A percentile compares a stretch with the other conserved stretches of the same genome.
Evolutionary conservation across 495 filamentous ascomycete species (phyloP).

Genomic region (Annulohypoxylon stygium): DNA sequence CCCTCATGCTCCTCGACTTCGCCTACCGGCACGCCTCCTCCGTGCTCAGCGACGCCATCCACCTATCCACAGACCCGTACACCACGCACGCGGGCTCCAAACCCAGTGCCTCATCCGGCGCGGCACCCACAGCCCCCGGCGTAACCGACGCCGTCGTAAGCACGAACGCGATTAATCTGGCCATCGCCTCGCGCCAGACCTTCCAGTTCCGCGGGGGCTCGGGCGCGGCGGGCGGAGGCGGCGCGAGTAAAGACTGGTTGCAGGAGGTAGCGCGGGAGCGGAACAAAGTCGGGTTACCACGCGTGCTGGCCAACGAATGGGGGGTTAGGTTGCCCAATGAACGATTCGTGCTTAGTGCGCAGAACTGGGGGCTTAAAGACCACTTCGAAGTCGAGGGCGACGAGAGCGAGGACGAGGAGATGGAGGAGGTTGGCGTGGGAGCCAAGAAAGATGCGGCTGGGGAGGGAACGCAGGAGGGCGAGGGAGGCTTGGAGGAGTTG

Average conservation of each 20-base stretch:
- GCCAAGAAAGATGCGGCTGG: slow-evolving; percentile 55
- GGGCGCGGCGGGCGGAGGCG: slow-evolving; percentile 54
- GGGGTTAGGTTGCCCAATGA: slow-evolving; percentile 90
- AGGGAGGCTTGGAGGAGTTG: slow-evolving; percentile 68
- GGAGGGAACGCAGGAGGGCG: slow-evolving; percentile 60
- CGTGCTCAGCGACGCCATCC: slow-evolving; percentile 75
- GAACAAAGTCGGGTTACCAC: slow-evolving; percentile 84
- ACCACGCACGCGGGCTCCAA: slow-evolving; percentile 63
- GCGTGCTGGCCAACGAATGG: slow-evolving; percentile 76
- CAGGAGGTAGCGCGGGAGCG: slow-evolving; percentile 84
- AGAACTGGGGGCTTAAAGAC: slow-evolving; percentile 84
- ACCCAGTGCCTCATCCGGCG: slow-evolving; percentile 60
- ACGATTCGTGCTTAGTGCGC: slow-evolving; percentile 89
- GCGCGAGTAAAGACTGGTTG: slow-evolving; percentile 86
- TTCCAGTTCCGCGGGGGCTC: slow-evolving; percentile 67
- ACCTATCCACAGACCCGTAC: slow-evolving; percentile 74
- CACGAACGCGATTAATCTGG: slow-evolving; percentile 63
- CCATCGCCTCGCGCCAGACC: slow-evolving; percentile 62
- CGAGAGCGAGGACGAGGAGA: slow-evolving; percentile 65
- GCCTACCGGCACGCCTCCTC: slow-evolving; percentile 84
- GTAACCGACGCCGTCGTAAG: slow-evolving; percentile 59
- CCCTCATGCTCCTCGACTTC: slow-evolving; percentile 94
- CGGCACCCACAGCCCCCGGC: slow-evolving; percentile 58
- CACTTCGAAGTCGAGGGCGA: slow-evolving; percentile 73
- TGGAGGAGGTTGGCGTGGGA: slow-evolving; percentile 60